Conservation (phyloP, 1,139 yeast genomes). For the Candida tropicalis region DNA sequence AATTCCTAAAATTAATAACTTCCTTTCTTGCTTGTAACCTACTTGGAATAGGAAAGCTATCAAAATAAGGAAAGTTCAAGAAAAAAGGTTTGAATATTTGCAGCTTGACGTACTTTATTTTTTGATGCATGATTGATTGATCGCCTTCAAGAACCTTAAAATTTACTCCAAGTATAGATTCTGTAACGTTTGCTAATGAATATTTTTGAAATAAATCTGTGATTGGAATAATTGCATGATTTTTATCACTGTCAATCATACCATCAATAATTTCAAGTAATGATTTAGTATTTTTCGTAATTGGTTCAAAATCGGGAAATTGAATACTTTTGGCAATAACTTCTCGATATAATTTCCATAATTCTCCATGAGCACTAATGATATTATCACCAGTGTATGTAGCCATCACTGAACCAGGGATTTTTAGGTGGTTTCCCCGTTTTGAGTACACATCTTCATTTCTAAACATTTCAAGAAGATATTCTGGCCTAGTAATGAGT, state of each 20-base stretch:
- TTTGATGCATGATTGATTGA: conserved; percentile 37
- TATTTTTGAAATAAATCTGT: conserved; percentile 49
- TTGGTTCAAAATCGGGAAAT: conserved; percentile 44
- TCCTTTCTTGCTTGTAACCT: conserved; percentile 46
- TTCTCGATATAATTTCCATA: conserved; percentile 55
- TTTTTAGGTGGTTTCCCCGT: conserved; percentile 63
- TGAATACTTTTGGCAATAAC: conserved; percentile 53
- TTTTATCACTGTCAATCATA: conserved; percentile 10
- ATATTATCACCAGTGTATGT: conserved; percentile 64
- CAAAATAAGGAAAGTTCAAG: conserved; percentile 58
- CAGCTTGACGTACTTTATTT: conserved; percentile 47
- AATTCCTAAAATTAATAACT: conserved; percentile 45
- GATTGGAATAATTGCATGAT: conserved; percentile 23
- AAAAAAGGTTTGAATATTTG: conserved; percentile 60
- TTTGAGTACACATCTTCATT: conserved; percentile 55
- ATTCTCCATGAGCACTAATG: conserved; percentile 59
- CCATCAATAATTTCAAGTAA: conserved; percentile 20
- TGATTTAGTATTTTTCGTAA: conserved; percentile 35
- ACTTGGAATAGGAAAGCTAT: conserved; percentile 51
- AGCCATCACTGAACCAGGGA: conserved; percentile 58
- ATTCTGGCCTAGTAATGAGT: conserved; percentile 52
- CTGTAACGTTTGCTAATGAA: conserved; percentile 54
- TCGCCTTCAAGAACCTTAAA: conserved; percentile 30
- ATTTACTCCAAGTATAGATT: conserved; percentile 53
- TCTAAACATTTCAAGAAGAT: conserved; percentile 47